A percentile compares a stretch with the other conserved stretches of the same genome.
Conservation (phyloP, 805 yeast genomes). For the Candida tammaniensis region DNA sequence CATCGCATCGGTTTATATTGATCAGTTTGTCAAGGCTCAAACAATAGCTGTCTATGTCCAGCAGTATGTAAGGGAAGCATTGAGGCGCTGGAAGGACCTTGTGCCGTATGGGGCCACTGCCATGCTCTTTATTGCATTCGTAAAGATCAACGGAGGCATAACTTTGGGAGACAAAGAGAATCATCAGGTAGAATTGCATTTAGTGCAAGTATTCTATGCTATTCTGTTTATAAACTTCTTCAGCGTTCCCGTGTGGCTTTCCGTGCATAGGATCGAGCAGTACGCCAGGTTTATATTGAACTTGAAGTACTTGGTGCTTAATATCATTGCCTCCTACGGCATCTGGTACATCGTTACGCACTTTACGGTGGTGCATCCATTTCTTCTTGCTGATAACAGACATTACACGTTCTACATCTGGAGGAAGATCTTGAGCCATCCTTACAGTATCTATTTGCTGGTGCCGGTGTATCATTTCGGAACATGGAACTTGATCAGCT, state of each 20-base stretch:
- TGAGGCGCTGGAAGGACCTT: slow-evolving; percentile 20
- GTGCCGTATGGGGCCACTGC: slow-evolving; percentile 57
- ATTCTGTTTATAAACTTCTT: slow-evolving; percentile 59
- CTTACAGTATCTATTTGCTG: slow-evolving; percentile 44
- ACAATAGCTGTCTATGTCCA: slow-evolving; percentile 15
- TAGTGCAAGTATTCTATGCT: slow-evolving; percentile 82
- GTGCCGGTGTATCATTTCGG: slow-evolving; percentile 73
- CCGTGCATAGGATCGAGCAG: slow-evolving; percentile 28
- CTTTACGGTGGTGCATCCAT: slow-evolving; percentile 82
- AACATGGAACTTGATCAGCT: slow-evolving; percentile 27
- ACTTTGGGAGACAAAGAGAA: slow-evolving; percentile 91
- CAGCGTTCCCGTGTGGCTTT: slow-evolving; percentile 75
- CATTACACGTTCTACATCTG: slow-evolving; percentile 89
- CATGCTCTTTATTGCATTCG: slow-evolving; percentile 52
- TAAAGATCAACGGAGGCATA: slow-evolving; percentile 73
- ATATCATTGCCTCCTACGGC: too few species aligned
- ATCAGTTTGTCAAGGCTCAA: slow-evolving; percentile 27
- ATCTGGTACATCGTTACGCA: slow-evolving; percentile 50
- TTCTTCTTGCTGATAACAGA: slow-evolving; percentile 88
- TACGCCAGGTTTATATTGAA: slow-evolving; percentile 12
- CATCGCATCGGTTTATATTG: slow-evolving; percentile 53
- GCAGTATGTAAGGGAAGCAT: slow-evolving; percentile 23
- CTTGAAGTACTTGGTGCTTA: too few species aligned
- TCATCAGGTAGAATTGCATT: slow-evolving; percentile 68
- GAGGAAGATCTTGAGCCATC: slow-evolving; percentile 57